These are phyloP conservation scores for Podospora comata DNA, from an alignment of 495 filamentous ascomycete genomes.

Conservation along the genomic window DNA sequence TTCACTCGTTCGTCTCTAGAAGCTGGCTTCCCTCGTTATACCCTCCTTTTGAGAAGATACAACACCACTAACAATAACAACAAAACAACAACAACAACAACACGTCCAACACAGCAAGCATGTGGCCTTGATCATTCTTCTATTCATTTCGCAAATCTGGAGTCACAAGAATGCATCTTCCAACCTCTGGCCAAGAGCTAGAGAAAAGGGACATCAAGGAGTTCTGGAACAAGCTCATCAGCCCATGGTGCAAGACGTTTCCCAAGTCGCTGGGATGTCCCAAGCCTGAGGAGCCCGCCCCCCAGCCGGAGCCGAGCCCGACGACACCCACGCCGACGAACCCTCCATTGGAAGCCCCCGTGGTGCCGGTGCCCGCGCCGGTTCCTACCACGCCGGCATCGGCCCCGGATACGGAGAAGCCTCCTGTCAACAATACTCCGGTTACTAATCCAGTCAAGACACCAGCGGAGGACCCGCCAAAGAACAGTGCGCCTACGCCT, in stretches of 20 bases:
- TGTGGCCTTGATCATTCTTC: constrained; percentile 8
- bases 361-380: neutral
- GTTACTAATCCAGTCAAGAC: neutral
- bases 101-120: constrained; percentile 1
- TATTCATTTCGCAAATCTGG: neutral
- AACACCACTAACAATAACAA: neutral
- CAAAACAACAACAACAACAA: neutral
- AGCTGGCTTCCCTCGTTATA: neutral
- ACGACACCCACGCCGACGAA: constrained; percentile 1
- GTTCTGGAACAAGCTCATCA: constrained; percentile 1
- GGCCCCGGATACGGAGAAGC: neutral
- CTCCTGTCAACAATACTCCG: neutral
- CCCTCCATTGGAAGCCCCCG: neutral
- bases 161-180: constrained; percentile 16
- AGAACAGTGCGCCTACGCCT: no score
- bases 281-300: neutral
- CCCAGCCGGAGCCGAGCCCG: constrained; percentile 12
- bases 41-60: neutral
- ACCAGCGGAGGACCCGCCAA: neutral
- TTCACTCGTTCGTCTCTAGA: constrained; percentile 21
- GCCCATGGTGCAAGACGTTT: constrained; percentile 13
- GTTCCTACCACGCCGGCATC: neutral
- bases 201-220: constrained; percentile 8
- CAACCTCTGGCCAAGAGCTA: constrained; percentile 1
- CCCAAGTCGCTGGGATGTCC: constrained; percentile 13